phyloP scores from a whole-genome alignment of 108 stramenopile species.

The Skeletonema grethae region DNA sequence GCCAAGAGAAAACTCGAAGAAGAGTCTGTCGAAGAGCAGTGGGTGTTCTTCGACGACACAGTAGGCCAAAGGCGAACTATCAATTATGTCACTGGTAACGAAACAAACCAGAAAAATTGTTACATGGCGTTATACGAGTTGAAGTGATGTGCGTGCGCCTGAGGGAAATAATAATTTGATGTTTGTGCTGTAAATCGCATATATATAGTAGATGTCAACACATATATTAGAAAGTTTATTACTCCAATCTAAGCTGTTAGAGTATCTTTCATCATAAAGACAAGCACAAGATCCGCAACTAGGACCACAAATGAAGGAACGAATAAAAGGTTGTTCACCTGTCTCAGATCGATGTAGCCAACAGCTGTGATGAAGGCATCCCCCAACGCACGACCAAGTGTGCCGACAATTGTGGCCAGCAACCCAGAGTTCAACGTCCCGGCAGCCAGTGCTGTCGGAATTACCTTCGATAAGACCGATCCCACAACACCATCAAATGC shows the following conservation, averaged over 20 bases:
- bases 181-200: conserved; percentile 3
- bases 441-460: conserved; percentile 81
- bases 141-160: conserved; percentile 6
- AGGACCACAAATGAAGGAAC: conserved; percentile 64
- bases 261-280: conserved; percentile 60
- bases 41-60: conserved; percentile 52
- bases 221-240: conserved; percentile 10
- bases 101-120: conserved; percentile 49
- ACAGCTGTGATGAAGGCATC: conserved; percentile 67
- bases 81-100: conserved; percentile 36
- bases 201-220: not conserved
- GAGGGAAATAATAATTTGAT: not conserved
- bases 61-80: conserved; percentile 32
- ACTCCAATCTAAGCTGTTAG: conserved; percentile 55
- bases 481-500: conserved; percentile 85
- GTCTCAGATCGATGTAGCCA: conserved; percentile 60
- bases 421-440: conserved; percentile 89
- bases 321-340: conserved; percentile 71
- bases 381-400: conserved; percentile 70
- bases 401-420: conserved; percentile 70
- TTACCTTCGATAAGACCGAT: conserved; percentile 81
- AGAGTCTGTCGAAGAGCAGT: conserved; percentile 38
- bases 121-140: conserved; percentile 54
- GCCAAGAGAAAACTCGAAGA: conserved; percentile 29
- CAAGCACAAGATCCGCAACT: conserved; percentile 52